Conservation (phyloP, 2,329 filamentous ascomycete genomes). For the Microsporum canis region DNA sequence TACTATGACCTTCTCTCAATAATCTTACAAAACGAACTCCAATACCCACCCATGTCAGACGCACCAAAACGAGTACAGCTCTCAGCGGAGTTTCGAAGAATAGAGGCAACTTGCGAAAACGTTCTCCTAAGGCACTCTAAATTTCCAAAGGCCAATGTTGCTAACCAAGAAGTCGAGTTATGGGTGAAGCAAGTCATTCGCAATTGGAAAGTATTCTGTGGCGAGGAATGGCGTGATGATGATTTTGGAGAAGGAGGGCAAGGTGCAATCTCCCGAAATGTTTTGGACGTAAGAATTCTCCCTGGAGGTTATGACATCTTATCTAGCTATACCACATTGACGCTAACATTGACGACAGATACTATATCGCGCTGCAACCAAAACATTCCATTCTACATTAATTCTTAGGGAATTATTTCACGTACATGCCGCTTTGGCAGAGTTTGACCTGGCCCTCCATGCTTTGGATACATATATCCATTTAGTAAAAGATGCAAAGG, state of each 20-base stretch:
- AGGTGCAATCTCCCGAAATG: conserved; percentile 58
- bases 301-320: background rate
- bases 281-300: conserved; percentile 50
- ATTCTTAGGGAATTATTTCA: conserved; percentile 78
- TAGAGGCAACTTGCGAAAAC: conserved; percentile 68
- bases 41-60: conserved; percentile 27
- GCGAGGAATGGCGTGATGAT: conserved; percentile 64
- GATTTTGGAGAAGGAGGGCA: conserved; percentile 76
- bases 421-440: conserved; percentile 74
- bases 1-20: conserved; percentile 72
- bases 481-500: conserved; percentile 74
- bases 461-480: conserved; percentile 87
- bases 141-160: conserved; percentile 75
- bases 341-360: conserved; percentile 40
- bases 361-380: conserved; percentile 79
- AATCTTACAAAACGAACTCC: conserved; percentile 49
- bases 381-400: conserved; percentile 88
- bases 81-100: conserved; percentile 62
- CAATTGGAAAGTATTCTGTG: conserved; percentile 78
- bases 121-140: conserved; percentile 65
- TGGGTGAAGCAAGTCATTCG: conserved; percentile 69
- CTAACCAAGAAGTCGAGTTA: conserved; percentile 65
- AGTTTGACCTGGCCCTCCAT: conserved; percentile 84
- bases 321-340: background rate
- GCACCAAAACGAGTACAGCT: conserved; percentile 49